These are phyloP conservation scores for Infundibulicybe gibba DNA, from an alignment of 768 basidiomycete species.

Conservation along the genomic window DNA sequence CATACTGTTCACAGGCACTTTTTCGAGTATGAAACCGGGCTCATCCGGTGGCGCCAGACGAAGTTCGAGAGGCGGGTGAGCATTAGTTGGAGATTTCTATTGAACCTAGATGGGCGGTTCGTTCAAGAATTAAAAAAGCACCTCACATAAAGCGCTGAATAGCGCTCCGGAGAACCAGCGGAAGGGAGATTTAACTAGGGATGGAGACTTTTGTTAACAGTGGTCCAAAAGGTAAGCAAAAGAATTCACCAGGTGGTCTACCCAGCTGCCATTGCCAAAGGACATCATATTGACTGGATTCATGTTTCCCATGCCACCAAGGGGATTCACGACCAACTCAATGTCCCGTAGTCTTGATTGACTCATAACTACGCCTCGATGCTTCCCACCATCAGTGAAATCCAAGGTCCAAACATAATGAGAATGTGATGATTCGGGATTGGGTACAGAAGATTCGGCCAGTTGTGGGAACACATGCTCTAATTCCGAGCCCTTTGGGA, in stretches of 20 bases:
- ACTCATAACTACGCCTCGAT: constrained; percentile 63
- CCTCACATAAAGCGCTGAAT: constrained; percentile 66
- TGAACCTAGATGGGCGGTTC: not conserved
- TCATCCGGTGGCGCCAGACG: constrained; percentile 69
- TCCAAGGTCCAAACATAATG: constrained; percentile 65
- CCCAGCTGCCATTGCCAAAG: constrained; percentile 56
- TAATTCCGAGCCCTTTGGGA: constrained; percentile 37
- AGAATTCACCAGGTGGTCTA: constrained; percentile 54
- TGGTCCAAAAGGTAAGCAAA: constrained; percentile 1
- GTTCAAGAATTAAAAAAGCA: not conserved
- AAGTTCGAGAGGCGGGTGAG: constrained; percentile 68
- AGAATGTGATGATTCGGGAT: constrained; percentile 13
- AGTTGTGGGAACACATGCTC: constrained; percentile 50
- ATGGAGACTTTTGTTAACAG: not conserved
- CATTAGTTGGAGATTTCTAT: constrained; percentile 61
- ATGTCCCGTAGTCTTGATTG: constrained; percentile 74
- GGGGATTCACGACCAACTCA: constrained; percentile 56
- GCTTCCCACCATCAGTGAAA: constrained; percentile 55
- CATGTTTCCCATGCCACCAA: constrained; percentile 44
- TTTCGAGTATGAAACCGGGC: constrained; percentile 71
- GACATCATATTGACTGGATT: constrained; percentile 38
- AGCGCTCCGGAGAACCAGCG: constrained; percentile 53
- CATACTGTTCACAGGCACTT: constrained; percentile 66
- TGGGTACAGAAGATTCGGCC: constrained; percentile 23
- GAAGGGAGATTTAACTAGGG: constrained; percentile 53